Conservation (phyloP, 2,329 filamentous ascomycete genomes). For the Metarhizium robertsii region DNA sequence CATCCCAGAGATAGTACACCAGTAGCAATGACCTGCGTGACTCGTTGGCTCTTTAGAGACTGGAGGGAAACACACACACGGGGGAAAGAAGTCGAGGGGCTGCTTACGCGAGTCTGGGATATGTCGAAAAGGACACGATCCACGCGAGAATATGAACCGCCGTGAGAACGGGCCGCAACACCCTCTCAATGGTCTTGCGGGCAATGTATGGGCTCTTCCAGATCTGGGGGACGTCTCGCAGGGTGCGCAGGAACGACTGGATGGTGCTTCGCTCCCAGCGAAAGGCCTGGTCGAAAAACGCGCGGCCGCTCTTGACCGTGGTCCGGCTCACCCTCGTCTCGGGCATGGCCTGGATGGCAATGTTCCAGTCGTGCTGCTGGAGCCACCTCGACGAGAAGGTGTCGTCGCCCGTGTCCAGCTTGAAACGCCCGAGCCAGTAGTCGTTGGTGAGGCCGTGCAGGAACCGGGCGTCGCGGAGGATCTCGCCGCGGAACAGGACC, state of each 20-base stretch:
- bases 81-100: background rate
- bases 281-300: background rate
- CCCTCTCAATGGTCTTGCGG: background rate
- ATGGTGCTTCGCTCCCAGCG: background rate
- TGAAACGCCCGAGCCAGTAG: background rate
- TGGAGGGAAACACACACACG: background rate
- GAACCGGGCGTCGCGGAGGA: background rate
- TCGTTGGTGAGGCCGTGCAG: background rate
- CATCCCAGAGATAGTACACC: background rate
- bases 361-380: background rate
- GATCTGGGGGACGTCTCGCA: background rate
- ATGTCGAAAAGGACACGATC: background rate
- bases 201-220: background rate
- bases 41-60: background rate
- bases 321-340: background rate
- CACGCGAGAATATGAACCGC: background rate
- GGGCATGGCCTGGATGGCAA: background rate
- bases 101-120: background rate
- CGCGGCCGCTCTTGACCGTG: background rate
- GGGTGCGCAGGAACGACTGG: background rate
- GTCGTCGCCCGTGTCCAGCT: background rate
- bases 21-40: background rate
- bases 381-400: background rate
- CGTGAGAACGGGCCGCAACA: background rate
- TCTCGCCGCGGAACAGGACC: background rate